These are phyloP conservation scores for Quercus rubra DNA, from an alignment of 306 rosid genomes.

Conservation along the genomic window DNA sequence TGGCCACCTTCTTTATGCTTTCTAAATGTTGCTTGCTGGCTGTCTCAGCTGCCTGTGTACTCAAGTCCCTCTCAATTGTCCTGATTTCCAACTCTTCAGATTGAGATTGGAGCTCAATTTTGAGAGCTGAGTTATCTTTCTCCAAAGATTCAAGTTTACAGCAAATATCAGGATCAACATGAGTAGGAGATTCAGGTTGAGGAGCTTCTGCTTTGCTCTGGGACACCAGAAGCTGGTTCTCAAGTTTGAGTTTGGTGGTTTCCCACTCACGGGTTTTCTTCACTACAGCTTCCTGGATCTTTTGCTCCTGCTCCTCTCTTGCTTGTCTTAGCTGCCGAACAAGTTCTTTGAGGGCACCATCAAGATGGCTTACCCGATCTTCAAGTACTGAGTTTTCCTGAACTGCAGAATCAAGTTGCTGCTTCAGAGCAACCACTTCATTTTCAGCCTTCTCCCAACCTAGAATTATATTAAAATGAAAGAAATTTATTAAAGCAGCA, in stretches of 20 bases:
- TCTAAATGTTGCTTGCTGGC: conserved; percentile 96
- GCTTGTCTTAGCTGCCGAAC: conserved; percentile 94
- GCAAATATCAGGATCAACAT: conserved; percentile 44
- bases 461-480: conserved; percentile 21
- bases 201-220: conserved; percentile 51
- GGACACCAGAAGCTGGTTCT: conserved; percentile 60
- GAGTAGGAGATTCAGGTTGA: conserved; percentile 35
- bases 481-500: not conserved
- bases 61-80: conserved; percentile 88
- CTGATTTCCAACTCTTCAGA: conserved; percentile 74
- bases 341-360: conserved; percentile 94
- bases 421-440: conserved; percentile 66
- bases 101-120: conserved; percentile 57
- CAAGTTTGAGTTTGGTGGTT: conserved; percentile 64
- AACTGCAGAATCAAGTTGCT: conserved; percentile 58
- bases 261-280: conserved; percentile 64
- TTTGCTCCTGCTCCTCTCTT: conserved; percentile 81
- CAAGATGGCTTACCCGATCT: conserved; percentile 80
- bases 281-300: conserved; percentile 52
- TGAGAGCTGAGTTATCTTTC: conserved; percentile 71
- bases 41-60: conserved; percentile 87
- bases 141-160: conserved; percentile 55
- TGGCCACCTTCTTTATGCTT: conserved; percentile 83
- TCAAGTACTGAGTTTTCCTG: conserved; percentile 62
- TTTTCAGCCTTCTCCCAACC: conserved; percentile 99